Base-by-base conservation (phyloP, 2,329 filamentous ascomycete genomes). In the Fusarium odoratissimum region DNA sequence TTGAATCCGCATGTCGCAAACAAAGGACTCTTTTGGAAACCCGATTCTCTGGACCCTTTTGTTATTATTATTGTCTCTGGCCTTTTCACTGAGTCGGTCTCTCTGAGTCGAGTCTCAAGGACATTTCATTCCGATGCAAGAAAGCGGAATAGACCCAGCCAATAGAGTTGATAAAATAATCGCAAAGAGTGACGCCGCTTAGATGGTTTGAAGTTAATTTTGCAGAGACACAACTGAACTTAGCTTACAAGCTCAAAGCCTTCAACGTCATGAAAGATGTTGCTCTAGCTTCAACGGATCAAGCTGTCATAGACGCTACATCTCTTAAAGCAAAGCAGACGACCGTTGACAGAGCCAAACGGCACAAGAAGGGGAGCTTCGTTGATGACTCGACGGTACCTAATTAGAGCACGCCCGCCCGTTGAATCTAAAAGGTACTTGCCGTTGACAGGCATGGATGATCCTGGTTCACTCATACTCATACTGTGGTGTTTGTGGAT, bases 351-450 rank as follows among this genome's bases (percentile, higher is more conserved):
- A 23, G 17, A 33, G 44, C 30, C 42, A 64, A 54, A 41, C 38
- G 44, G 58, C 23, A 55, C 48, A 35, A 49, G 40, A 61, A 31
- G 54, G 35, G 17, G n/a, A 62, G 42, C 9, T 23, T 17, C 6
- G 33, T 14, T 10, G 63, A 35, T 42, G 41, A 48, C 55, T 58
- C 31, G 62, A 33, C 4, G 30, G 44, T 28, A 31, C 35, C 60
- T 37, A 28, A 38, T 35, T 58, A 46, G 40, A 46, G 35, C 41
- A 54, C 38, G 40, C 60, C 35, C 45, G 38, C 58, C 64, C 58
- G 66, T 59, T 69, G 51, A 54, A 28, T 58, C 45, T 52, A 48
- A 67, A 42, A 48, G 44, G 49, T 64, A 69, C 45, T 54, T 54
- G 28, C 40, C 25, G 41, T 45, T 38, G 30, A 41, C n/a, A 60